Percentiles rank a stretch among this genome's conserved stretches.
Conservation (phyloP, 805 yeast genomes). For the Yarrowia keelungensis region DNA sequence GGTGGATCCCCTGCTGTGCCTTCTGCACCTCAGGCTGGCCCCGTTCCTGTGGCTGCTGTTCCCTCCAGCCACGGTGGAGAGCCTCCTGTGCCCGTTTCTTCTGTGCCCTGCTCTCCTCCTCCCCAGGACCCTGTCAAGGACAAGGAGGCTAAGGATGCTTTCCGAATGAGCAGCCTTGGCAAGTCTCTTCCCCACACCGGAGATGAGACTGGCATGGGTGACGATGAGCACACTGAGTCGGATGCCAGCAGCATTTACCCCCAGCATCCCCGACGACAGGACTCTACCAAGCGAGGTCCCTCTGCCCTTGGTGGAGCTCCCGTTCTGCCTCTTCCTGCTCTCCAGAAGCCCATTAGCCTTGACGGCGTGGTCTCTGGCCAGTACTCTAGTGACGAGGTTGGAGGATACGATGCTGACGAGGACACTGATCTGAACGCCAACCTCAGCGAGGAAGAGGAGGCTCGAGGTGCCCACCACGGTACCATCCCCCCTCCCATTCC, state of each 20-base stretch:
- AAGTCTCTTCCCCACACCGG: constrained; percentile 32
- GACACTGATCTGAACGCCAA: constrained; percentile 52
- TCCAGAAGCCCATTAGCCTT: constrained; percentile 43
- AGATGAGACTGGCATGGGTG: constrained; percentile 45
- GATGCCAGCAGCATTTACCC: constrained; percentile 41
- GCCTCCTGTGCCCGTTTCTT: constrained; percentile 31
- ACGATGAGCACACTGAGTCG: constrained; percentile 46
- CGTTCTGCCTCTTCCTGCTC: constrained; percentile 33
- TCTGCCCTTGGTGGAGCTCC: constrained; percentile 40
- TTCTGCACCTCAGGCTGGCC: background rate
- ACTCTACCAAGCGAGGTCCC: constrained; percentile 36
- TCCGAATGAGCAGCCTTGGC: constrained; percentile 29
- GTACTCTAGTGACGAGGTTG: constrained; percentile 53
- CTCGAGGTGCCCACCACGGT: constrained; percentile 22
- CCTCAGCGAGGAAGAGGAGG: constrained; percentile 34
- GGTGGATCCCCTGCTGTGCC: constrained; percentile 8
- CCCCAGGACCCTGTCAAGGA: constrained; percentile 21
- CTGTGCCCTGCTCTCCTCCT: constrained; percentile 32
- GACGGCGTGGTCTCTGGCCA: constrained; percentile 68
- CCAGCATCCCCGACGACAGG: constrained; percentile 41
- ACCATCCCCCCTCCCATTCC: constrained; percentile 43
- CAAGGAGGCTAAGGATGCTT: constrained; percentile 24
- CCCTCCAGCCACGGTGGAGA: constrained; percentile 22
- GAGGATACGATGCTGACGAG: constrained; percentile 79
- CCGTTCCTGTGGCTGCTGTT: constrained; percentile 1